Percentiles rank a stretch among this genome's conserved stretches.
Conservation (phyloP, 164 flowering plant genomes). For the Cinnamomum chago region DNA sequence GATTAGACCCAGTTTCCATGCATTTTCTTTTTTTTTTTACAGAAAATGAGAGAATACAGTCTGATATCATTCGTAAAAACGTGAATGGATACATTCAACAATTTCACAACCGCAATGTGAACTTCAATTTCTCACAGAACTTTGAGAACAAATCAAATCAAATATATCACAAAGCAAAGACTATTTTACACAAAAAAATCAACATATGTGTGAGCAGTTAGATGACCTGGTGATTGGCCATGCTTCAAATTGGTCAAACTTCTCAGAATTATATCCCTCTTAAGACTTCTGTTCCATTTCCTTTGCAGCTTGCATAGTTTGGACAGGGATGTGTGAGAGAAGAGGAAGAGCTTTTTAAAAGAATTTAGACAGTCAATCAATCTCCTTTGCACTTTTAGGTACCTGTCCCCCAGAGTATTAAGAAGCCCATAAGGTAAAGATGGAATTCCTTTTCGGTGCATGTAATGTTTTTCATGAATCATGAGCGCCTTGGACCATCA, state of each 20-base stretch:
- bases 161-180: constrained; percentile 37
- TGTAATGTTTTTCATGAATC: constrained; percentile 54
- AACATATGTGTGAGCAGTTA: constrained; percentile 11
- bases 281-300: not conserved
- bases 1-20: no score
- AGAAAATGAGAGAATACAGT: no score
- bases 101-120: not conserved
- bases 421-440: constrained; percentile 54
- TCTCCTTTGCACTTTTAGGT: constrained; percentile 54
- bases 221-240: constrained; percentile 15
- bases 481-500: constrained; percentile 81
- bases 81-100: constrained; percentile 4
- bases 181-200: constrained; percentile 37
- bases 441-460: constrained; percentile 34
- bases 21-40: no score
- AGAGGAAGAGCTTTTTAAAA: constrained; percentile 23
- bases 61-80: not conserved
- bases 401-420: constrained; percentile 60
- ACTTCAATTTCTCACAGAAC: constrained; percentile 3
- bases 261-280: constrained; percentile 10
- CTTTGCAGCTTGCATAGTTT: constrained; percentile 8
- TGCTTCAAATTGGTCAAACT: constrained; percentile 10
- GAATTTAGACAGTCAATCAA: constrained; percentile 28
- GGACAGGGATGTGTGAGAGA: constrained; percentile 12
- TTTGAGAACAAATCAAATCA: constrained; percentile 12